Percentiles rank a stretch among this genome's conserved stretches.
Evolutionary conservation across 257 asterid species (phyloP).

Genomic region (Lantana camara): DNA sequence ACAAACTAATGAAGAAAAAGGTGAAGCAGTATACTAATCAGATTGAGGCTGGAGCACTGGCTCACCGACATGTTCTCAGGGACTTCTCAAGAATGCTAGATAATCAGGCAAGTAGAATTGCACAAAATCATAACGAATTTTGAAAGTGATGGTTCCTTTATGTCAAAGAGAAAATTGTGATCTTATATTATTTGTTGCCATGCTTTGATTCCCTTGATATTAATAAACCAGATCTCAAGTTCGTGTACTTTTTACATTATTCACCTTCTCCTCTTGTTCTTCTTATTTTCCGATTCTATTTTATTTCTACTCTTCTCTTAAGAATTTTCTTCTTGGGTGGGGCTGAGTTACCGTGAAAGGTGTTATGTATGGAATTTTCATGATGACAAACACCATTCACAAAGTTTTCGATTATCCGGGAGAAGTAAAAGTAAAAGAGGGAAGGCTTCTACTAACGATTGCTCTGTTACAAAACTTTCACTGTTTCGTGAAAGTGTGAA

Average conservation of each 20-base stretch:
- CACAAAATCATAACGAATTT: background rate
- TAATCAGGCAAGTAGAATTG: constrained; percentile 60
- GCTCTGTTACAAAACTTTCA: background rate
- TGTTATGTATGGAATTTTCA: background rate
- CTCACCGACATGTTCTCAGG: constrained; percentile 77
- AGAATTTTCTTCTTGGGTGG: background rate
- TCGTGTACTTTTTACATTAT: background rate
- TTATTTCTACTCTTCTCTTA: background rate
- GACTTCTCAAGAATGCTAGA: constrained; percentile 95
- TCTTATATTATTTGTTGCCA: background rate
- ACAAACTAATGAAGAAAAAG: constrained; percentile 92
- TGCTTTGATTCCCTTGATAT: background rate
- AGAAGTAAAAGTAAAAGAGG: background rate
- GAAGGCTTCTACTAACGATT: background rate
- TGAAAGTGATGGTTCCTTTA: too few species aligned
- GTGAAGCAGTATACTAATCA: constrained; percentile 81
- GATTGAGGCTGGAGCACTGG: constrained; percentile 65
- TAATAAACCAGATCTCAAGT: background rate
- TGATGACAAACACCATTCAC: background rate
- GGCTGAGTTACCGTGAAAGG: background rate
- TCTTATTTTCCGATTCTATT: background rate
- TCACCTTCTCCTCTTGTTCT: background rate
- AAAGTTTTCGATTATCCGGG: background rate
- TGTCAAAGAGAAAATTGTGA: too few species aligned
- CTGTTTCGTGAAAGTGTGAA: constrained; percentile 12